Percentiles rank a stretch among this genome's conserved stretches.
Evolutionary conservation across 805 yeast species (phyloP).

Genomic region (Myxozyma sirexii): DNA sequence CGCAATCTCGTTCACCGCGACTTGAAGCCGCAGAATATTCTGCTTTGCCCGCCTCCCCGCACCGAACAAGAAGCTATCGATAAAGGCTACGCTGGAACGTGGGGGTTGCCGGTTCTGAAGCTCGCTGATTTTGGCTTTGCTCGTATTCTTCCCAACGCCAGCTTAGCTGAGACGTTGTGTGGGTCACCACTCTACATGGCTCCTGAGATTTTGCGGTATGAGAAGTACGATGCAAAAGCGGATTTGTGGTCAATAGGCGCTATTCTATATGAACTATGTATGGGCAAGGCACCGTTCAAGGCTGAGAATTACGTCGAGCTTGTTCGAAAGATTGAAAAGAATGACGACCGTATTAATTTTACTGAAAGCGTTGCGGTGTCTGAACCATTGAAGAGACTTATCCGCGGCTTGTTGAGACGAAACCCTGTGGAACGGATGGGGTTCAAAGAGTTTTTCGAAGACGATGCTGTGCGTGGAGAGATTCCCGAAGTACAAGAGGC

Average conservation of each 20-base stretch:
- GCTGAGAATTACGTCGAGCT: conserved; percentile 93
- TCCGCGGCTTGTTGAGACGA: conserved; percentile 74
- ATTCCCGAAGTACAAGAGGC: conserved; percentile 46
- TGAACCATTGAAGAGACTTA: conserved; percentile 65
- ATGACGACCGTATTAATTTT: conserved; percentile 75
- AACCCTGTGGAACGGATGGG: conserved; percentile 88
- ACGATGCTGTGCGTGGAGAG: conserved; percentile 65
- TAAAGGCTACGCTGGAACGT: conserved; percentile 68
- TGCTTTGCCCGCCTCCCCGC: conserved; percentile 80
- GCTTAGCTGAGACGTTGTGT: conserved; percentile 95
- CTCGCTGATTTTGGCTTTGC: conserved; percentile 99
- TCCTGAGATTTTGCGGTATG: conserved; percentile 91
- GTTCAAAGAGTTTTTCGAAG: conserved; percentile 82
- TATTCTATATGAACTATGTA: conserved; percentile 90
- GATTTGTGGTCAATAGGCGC: conserved; percentile 99
- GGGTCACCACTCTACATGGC: conserved; percentile 99
- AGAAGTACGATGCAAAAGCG: conserved; percentile 95
- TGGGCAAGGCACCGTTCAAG: conserved; percentile 94
- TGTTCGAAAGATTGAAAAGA: conserved; percentile 78
- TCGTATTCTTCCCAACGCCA: conserved; percentile 85
- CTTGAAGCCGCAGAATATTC: conserved; percentile 85
- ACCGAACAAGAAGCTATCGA: conserved; percentile 61
- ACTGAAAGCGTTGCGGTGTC: conserved; percentile 70
- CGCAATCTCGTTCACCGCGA: conserved; percentile 92
- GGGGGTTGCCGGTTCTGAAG: conserved; percentile 88